A percentile compares a stretch with the other conserved stretches of the same genome.
Evolutionary conservation across 495 filamentous ascomycete genomes (phyloP).

Genomic region (Immersiella caudata): DNA sequence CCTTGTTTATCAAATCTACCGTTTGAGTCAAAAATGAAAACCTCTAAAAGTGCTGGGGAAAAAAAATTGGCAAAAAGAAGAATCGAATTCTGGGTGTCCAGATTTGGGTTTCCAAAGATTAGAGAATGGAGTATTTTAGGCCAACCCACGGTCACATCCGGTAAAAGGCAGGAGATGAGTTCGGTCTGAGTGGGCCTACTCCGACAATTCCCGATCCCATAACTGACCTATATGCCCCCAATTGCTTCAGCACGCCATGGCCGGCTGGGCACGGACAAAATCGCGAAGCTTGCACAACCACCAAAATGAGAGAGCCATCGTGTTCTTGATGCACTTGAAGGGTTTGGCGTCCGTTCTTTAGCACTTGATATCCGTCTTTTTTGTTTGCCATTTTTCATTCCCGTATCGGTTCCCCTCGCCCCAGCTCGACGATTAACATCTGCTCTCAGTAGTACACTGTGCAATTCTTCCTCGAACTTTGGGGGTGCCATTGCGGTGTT

Average conservation of each 20-base stretch:
- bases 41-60: neutral
- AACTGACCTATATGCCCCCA: conserved; percentile 24
- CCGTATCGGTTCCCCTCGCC: neutral
- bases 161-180: conserved; percentile 48
- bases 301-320: neutral
- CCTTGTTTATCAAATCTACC: too few relatives aligned
- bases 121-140: conserved; percentile 40
- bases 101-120: conserved; percentile 43
- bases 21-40: conserved; percentile 23
- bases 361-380: too few relatives aligned
- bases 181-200: conserved; percentile 43
- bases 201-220: neutral
- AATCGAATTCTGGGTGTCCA: conserved; percentile 40
- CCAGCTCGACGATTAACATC: neutral
- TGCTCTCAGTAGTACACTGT: too few relatives aligned
- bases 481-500: too few relatives aligned
- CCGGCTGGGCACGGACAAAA: neutral
- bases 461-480: too few relatives aligned
- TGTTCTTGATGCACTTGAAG: neutral
- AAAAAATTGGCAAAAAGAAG: conserved; percentile 35
- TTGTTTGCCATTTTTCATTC: neutral
- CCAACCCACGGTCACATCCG: conserved; percentile 47
- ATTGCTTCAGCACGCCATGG: neutral
- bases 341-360: too few relatives aligned
- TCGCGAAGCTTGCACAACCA: neutral